Conservation (phyloP, 2,329 filamentous ascomycete species). For the Fusarium acutatum region DNA sequence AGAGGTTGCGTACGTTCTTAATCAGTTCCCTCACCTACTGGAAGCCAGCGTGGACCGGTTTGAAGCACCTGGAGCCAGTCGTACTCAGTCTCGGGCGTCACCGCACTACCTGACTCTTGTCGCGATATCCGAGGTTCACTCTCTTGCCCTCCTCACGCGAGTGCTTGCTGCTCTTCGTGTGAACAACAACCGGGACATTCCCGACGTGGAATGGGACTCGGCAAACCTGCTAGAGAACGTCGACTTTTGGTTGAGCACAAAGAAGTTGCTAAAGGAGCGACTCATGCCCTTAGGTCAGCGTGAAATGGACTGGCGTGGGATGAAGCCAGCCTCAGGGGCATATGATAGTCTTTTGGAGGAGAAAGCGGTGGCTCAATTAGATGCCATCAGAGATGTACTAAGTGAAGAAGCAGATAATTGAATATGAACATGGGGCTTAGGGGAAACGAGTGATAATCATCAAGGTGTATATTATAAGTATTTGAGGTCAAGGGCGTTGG, state of each 20-base stretch:
- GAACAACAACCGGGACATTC: conserved; percentile 76
- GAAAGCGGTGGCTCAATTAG: conserved; percentile 76
- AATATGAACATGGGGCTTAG: conserved; percentile 17
- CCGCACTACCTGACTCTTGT: conserved; percentile 75
- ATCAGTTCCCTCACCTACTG: conserved; percentile 85
- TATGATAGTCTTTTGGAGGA: conserved; percentile 76
- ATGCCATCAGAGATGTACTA: conserved; percentile 65
- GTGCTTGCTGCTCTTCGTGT: conserved; percentile 74
- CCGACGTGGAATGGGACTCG: conserved; percentile 78
- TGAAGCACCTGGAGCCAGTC: conserved; percentile 65
- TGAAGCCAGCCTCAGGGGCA: conserved; percentile 49
- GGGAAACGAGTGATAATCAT: conserved; percentile 22
- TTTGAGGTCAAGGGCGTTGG: conserved; percentile 38
- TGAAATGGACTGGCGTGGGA: conserved; percentile 70
- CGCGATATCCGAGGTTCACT: conserved; percentile 80
- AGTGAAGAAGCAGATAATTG: conserved; percentile 58
- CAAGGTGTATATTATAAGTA: conserved; percentile 38
- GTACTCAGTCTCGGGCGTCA: conserved; percentile 59
- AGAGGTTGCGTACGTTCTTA: conserved; percentile 87
- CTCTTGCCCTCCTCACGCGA: conserved; percentile 76
- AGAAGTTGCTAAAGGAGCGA: conserved; percentile 74
- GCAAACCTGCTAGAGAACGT: conserved; percentile 79
- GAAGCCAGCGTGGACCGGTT: conserved; percentile 76
- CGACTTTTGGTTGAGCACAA: conserved; percentile 79
- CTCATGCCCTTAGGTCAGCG: conserved; percentile 77